Conservation (phyloP, 768 basidiomycete genomes). For the Boletus fagicola region DNA sequence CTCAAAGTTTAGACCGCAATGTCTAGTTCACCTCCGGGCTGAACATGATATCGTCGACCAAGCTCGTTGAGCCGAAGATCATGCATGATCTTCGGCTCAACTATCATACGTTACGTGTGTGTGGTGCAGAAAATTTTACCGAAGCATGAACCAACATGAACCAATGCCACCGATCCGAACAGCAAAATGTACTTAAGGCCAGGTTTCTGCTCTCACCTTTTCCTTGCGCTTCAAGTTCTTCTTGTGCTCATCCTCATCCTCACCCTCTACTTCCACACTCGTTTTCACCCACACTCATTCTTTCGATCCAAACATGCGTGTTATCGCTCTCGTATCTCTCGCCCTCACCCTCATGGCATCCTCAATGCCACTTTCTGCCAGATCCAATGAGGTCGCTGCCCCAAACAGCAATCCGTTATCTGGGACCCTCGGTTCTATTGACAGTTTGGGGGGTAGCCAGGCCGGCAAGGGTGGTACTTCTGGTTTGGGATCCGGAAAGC, state of each 20-base stretch:
- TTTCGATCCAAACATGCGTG: constrained; percentile 10
- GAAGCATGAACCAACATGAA: neutral
- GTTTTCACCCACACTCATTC: constrained; percentile 2
- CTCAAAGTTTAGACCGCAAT: no score
- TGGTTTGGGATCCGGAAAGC: neutral
- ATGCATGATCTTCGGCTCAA: neutral
- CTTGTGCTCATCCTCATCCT: neutral
- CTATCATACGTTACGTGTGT: neutral
- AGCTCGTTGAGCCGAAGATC: neutral
- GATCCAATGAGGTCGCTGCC: neutral
- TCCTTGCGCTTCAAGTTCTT: neutral
- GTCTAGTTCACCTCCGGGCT: neutral
- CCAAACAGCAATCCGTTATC: no score
- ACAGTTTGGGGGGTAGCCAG: neutral
- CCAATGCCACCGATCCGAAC: neutral
- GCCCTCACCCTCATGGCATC: constrained; percentile 5
- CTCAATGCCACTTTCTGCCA: constrained; percentile 4
- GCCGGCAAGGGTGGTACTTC: neutral
- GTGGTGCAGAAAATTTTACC: neutral
- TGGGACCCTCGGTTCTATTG: no score
- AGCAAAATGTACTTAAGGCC: neutral
- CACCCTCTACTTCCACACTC: neutral
- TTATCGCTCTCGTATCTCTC: constrained; percentile 10
- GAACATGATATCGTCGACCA: neutral
- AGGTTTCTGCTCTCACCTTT: neutral